phyloP scores from a whole-genome alignment of 768 basidiomycete genomes.

The Podaxis sp. region DNA sequence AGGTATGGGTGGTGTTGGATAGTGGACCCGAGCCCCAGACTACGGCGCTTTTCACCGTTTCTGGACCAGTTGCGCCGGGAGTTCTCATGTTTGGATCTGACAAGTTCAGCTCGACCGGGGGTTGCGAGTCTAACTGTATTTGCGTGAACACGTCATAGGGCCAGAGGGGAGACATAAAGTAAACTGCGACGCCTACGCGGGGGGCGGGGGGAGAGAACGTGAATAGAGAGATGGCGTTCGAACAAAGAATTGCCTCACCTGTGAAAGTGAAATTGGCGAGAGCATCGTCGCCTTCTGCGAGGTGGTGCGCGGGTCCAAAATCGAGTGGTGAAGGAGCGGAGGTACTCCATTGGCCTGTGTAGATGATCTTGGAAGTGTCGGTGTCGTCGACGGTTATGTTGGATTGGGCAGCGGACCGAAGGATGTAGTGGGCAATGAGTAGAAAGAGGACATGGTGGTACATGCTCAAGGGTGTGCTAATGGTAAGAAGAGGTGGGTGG shows the following conservation, averaged over 20 bases:
- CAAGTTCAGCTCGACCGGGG: constrained; percentile 29
- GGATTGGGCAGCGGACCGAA: not conserved
- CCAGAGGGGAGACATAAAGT: constrained; percentile 34
- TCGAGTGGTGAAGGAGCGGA: not conserved
- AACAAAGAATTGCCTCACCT: not conserved
- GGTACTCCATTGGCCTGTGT: not conserved
- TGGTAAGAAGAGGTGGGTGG: not conserved
- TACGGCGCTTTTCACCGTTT: constrained; percentile 31
- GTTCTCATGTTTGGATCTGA: not conserved
- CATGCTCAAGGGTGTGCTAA: not conserved
- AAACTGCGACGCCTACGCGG: constrained; percentile 29
- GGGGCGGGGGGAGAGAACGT: too few relatives aligned
- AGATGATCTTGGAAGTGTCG: constrained; percentile 3
- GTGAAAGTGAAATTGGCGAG: constrained; percentile 9
- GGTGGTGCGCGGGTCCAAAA: not conserved
- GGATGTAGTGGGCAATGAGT: not conserved
- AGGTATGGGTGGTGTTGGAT: constrained; percentile 28
- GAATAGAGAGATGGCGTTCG: not conserved
- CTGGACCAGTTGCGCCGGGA: constrained; percentile 30
- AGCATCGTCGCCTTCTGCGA: not conserved
- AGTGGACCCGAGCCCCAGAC: constrained; percentile 32
- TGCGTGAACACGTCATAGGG: constrained; percentile 36
- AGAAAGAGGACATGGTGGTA: not conserved
- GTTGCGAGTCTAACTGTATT: constrained; percentile 32
- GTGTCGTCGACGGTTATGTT: constrained; percentile 12